Evolutionary conservation across 2,329 filamentous ascomycete genomes (phyloP).

Genomic region (Zymoseptoria passerinii): DNA sequence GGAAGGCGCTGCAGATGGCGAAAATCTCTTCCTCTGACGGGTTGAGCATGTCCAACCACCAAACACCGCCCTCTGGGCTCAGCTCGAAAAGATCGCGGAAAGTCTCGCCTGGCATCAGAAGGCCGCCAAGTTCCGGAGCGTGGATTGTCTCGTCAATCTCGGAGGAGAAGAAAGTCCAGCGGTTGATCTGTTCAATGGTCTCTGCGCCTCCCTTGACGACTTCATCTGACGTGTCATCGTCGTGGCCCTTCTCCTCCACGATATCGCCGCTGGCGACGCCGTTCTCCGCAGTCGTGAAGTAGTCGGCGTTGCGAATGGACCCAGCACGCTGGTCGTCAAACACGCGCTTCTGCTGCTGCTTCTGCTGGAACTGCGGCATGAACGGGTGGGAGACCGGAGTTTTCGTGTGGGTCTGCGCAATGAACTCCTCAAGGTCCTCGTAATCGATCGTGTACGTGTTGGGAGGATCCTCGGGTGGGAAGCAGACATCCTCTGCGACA

Average conservation of each 20-base stretch:
- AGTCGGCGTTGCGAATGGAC: slow-evolving; percentile 8
- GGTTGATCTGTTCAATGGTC: slow-evolving; percentile 46
- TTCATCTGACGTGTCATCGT: slow-evolving; percentile 24
- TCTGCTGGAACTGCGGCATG: slow-evolving; percentile 22
- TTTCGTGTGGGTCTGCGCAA: slow-evolving; percentile 50
- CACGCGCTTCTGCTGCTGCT: slow-evolving; percentile 33
- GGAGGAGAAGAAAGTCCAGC: slow-evolving; percentile 96
- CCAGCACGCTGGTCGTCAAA: slow-evolving; percentile 53
- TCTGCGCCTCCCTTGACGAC: slow-evolving; percentile 15
- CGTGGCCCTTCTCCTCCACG: slow-evolving; percentile 34
- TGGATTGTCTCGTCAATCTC: slow-evolving; percentile 91
- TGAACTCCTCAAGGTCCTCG: slow-evolving; percentile 87
- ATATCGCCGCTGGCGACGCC: neutral
- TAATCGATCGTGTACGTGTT: slow-evolving; percentile 81
- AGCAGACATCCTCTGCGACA: slow-evolving; percentile 82
- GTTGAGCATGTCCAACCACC: slow-evolving; percentile 94
- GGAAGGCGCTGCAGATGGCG: slow-evolving; percentile 86
- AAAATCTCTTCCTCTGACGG: slow-evolving; percentile 82
- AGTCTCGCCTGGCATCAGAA: slow-evolving; percentile 81
- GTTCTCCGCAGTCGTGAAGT: slow-evolving; percentile 17
- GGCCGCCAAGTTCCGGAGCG: slow-evolving; percentile 76
- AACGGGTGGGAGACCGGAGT: slow-evolving; percentile 39
- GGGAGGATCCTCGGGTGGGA: slow-evolving; percentile 69
- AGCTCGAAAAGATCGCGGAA: slow-evolving; percentile 79
- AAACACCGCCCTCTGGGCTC: slow-evolving; percentile 69